These are phyloP conservation scores for Arctium lappa DNA, from an alignment of 129 eudicot genomes.

Conservation along the genomic window DNA sequence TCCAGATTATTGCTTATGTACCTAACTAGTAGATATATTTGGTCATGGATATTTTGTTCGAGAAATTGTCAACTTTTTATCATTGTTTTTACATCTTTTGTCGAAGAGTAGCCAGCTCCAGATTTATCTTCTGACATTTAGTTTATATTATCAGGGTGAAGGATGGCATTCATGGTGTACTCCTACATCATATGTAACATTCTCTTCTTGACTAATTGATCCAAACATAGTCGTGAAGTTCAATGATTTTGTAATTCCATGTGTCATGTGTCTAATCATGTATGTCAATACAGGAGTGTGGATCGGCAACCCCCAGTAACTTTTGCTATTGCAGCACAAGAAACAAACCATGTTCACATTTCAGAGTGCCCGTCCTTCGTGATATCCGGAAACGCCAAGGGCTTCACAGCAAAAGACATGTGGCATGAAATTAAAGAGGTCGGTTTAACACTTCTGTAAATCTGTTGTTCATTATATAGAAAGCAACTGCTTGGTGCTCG, in stretches of 20 bases:
- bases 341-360: constrained; percentile 60
- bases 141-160: constrained; percentile 50
- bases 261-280: constrained; percentile 13
- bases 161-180: constrained; percentile 74
- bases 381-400: constrained; percentile 71
- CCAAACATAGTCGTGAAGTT: neutral
- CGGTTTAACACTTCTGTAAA: constrained; percentile 5
- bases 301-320: constrained; percentile 68
- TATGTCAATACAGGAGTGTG: constrained; percentile 60
- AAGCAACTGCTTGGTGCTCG: neutral
- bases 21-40: neutral
- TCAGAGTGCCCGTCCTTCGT: constrained; percentile 88
- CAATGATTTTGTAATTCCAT: neutral
- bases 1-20: neutral
- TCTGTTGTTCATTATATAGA: constrained; percentile 2
- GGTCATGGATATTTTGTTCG: neutral
- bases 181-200: constrained; percentile 80
- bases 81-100: neutral
- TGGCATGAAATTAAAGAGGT: constrained; percentile 95
- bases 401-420: constrained; percentile 82
- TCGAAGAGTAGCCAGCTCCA: neutral
- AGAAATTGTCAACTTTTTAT: neutral
- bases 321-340: constrained; percentile 86
- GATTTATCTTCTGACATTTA: constrained; percentile 22
- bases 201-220: neutral